Conservation (phyloP, 2,329 filamentous ascomycete species). For the Beauveria sp. region DNA sequence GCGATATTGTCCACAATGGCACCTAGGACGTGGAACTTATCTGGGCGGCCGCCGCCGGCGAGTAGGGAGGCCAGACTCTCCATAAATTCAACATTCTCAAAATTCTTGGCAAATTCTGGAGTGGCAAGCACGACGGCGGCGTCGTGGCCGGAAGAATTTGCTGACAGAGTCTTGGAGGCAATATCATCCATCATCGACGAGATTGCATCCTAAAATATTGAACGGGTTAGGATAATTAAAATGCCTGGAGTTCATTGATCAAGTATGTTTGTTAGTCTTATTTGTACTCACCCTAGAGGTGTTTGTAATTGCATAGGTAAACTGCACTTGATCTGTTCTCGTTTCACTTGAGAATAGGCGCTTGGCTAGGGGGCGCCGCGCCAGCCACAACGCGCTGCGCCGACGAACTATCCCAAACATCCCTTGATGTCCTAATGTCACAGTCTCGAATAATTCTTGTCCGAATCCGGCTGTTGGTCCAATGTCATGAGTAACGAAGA, state of each 20-base stretch:
- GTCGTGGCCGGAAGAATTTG: conserved; percentile 25
- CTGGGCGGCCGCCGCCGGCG: conserved; percentile 32
- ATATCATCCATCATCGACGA: conserved; percentile 17
- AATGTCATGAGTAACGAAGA: neutral
- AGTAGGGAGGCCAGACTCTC: conserved; percentile 36
- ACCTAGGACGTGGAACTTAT: conserved; percentile 39
- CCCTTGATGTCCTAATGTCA: neutral
- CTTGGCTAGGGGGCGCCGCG: neutral
- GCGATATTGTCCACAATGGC: conserved; percentile 51
- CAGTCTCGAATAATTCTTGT: neutral
- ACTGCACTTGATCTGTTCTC: conserved; percentile 6
- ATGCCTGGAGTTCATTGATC: conserved; percentile 13
- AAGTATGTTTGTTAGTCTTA: neutral
- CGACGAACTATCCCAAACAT: neutral
- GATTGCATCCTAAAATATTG: conserved; percentile 15
- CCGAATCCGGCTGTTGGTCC: neutral
- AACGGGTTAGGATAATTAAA: neutral
- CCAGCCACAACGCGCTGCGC: neutral
- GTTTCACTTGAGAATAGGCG: conserved; percentile 2
- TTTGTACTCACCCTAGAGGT: neutral
- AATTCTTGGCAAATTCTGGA: conserved; percentile 37
- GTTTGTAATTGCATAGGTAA: conserved; percentile 9
- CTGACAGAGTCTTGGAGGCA: conserved; percentile 17
- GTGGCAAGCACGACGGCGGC: conserved; percentile 45
- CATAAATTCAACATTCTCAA: conserved; percentile 38